These are phyloP conservation scores for Candida odintsovae DNA, from an alignment of 805 yeast species.

Conservation along the genomic window DNA sequence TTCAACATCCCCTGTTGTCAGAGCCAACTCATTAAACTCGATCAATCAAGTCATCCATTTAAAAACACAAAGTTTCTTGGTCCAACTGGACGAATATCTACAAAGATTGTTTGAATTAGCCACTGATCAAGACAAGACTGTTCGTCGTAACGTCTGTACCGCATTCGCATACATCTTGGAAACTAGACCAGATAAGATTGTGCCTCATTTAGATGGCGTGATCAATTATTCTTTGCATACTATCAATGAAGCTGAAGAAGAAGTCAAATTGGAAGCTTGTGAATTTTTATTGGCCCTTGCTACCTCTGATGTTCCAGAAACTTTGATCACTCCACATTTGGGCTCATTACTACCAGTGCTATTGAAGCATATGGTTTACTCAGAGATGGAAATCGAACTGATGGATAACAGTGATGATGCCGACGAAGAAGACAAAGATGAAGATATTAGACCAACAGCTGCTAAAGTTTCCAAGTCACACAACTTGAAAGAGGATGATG, in stretches of 20 bases:
- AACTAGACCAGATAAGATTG: constrained; percentile 70
- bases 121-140: constrained; percentile 47
- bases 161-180: constrained; percentile 70
- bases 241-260: constrained; percentile 58
- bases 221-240: constrained; percentile 78
- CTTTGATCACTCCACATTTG: constrained; percentile 51
- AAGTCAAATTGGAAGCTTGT: constrained; percentile 86
- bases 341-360: constrained; percentile 68
- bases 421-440: constrained; percentile 71
- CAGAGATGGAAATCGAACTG: constrained; percentile 69
- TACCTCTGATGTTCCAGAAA: constrained; percentile 49
- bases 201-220: constrained; percentile 82
- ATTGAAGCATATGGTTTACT: constrained; percentile 78
- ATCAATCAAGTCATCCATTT: constrained; percentile 70
- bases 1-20: constrained; percentile 40
- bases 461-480: constrained; percentile 51
- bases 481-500: constrained; percentile 40
- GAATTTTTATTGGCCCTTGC: constrained; percentile 80
- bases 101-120: constrained; percentile 66
- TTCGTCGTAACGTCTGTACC: constrained; percentile 70
- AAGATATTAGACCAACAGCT: constrained; percentile 80
- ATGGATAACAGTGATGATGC: constrained; percentile 75
- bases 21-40: constrained; percentile 63
- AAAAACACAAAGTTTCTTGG: constrained; percentile 58
- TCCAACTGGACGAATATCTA: constrained; percentile 62